These are phyloP conservation scores for Prunella vulgaris DNA, from an alignment of 257 asterid species.

Conservation along the genomic window DNA sequence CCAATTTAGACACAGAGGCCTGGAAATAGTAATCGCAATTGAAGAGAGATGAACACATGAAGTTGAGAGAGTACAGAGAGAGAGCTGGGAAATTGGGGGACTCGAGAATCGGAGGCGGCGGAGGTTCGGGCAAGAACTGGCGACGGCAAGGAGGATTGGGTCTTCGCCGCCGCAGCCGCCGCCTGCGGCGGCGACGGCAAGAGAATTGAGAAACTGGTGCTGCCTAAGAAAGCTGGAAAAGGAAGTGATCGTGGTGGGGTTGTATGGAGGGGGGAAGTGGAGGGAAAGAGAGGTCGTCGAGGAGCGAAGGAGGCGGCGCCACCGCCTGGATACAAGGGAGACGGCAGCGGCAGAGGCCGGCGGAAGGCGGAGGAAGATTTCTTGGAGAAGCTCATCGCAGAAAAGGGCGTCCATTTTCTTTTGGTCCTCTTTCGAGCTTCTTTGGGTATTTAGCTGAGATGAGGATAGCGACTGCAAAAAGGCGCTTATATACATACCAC, in stretches of 20 bases:
- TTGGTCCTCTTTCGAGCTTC: background rate
- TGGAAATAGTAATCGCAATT: conserved; percentile 38
- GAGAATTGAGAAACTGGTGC: conserved; percentile 50
- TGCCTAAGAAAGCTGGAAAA: conserved; percentile 43
- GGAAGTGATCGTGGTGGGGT: conserved; percentile 27
- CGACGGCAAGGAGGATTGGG: conserved; percentile 30
- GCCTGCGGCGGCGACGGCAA: conserved; percentile 28
- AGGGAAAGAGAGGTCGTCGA: conserved; percentile 61
- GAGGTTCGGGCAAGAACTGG: conserved; percentile 58
- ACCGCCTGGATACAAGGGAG: conserved; percentile 59
- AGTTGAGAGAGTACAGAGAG: conserved; percentile 40
- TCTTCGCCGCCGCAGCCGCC: conserved; percentile 11
- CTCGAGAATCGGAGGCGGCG: conserved; percentile 34
- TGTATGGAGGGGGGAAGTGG: conserved; percentile 29
- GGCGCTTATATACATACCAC: conserved; percentile 25
- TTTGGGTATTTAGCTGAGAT: background rate
- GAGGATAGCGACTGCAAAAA: conserved; percentile 11
- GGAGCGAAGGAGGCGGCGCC: conserved; percentile 65
- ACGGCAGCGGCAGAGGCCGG: conserved; percentile 48
- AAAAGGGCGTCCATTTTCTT: conserved; percentile 53
- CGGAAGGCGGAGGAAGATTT: conserved; percentile 75
- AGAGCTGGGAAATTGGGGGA: conserved; percentile 36
- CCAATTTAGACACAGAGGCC: conserved; percentile 56
- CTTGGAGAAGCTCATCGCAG: conserved; percentile 77
- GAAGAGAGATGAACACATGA: conserved; percentile 51